Conservation (phyloP, 2,329 filamentous ascomycete species). For the Neophaeococcomyces aloes region DNA sequence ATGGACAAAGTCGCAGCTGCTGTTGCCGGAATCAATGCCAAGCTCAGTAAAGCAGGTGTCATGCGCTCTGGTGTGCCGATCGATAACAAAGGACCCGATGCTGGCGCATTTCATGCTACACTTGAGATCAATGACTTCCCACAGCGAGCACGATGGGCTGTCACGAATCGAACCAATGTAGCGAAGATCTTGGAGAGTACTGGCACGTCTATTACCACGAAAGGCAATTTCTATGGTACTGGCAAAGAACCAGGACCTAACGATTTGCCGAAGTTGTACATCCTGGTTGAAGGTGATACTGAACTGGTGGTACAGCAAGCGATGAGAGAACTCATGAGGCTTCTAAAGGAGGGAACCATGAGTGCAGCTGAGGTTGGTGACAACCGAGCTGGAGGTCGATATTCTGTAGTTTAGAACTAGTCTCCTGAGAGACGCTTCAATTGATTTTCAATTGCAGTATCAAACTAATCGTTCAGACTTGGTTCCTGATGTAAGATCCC, state of each 20-base stretch:
- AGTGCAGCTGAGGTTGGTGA: slow-evolving; percentile 80
- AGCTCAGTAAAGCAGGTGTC: slow-evolving; percentile 78
- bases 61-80: slow-evolving; percentile 87
- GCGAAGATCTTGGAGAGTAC: slow-evolving; percentile 94
- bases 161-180: slow-evolving; percentile 96
- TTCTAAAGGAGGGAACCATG: slow-evolving; percentile 82
- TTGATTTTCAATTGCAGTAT: no score
- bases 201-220: slow-evolving; percentile 92
- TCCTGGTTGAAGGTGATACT: slow-evolving; percentile 93
- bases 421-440: no score
- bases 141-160: slow-evolving; percentile 95
- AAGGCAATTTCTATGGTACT: slow-evolving; percentile 76
- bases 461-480: no score
- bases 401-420: slow-evolving; percentile 50
- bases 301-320: slow-evolving; percentile 84
- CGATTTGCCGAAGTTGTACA: slow-evolving; percentile 88
- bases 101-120: slow-evolving; percentile 90
- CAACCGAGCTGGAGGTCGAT: slow-evolving; percentile 62
- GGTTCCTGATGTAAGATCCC: no score
- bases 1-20: slow-evolving; percentile 84
- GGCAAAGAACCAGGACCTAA: slow-evolving; percentile 69
- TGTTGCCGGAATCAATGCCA: slow-evolving; percentile 79
- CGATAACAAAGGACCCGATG: slow-evolving; percentile 96
- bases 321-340: slow-evolving; percentile 76
- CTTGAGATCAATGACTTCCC: slow-evolving; percentile 99